Percentiles rank a stretch among this genome's conserved stretches.
These are phyloP conservation scores for Carex myosuroides DNA, from an alignment of 176 grass and related monocot genomes.

Conservation along the genomic window DNA sequence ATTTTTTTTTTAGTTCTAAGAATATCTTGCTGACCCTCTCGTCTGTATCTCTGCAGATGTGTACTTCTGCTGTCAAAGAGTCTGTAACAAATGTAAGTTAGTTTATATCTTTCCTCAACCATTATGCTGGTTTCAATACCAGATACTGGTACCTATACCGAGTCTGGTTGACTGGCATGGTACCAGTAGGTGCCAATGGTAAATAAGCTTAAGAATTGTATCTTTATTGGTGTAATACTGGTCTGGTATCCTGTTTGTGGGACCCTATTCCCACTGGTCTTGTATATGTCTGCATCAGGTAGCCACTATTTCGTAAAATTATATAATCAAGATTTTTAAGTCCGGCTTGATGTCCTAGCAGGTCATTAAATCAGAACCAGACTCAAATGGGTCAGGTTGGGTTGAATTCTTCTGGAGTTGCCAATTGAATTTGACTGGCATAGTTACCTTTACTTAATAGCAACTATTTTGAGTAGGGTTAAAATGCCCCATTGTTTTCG, in stretches of 20 bases:
- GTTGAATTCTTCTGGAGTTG: neutral
- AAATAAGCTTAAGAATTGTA: neutral
- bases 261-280: neutral
- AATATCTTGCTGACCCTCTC: neutral
- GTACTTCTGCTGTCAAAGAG: slow-evolving; percentile 79
- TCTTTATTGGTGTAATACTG: neutral
- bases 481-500: too few relatives aligned
- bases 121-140: neutral
- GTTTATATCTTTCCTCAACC: neutral
- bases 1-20: neutral
- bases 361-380: neutral
- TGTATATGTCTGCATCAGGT: neutral
- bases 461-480: neutral
- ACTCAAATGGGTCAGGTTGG: neutral
- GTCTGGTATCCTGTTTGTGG: neutral
- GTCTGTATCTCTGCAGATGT: slow-evolving; percentile 49
- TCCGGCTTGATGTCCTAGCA: neutral
- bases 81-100: slow-evolving; percentile 77
- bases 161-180: neutral
- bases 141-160: neutral
- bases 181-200: neutral
- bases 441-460: neutral
- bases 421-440: neutral
- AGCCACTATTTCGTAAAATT: neutral
- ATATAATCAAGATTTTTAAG: neutral